Conservation (phyloP, 768 basidiomycete species). For the Suillus variegatus region DNA sequence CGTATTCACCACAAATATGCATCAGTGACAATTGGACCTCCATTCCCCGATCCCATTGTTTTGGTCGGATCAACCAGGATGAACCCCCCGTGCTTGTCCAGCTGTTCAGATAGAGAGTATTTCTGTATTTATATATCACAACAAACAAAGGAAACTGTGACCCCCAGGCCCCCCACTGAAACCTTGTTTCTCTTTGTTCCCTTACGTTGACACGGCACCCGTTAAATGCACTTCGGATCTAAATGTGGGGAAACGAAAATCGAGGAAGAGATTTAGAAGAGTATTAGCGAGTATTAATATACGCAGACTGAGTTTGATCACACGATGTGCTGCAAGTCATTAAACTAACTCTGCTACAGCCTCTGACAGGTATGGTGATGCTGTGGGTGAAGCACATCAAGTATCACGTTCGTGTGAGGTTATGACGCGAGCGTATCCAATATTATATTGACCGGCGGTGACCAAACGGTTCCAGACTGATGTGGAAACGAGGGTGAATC, state of each 20-base stretch:
- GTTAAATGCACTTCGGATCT: neutral
- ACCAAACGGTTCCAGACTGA: neutral
- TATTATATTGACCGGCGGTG: neutral
- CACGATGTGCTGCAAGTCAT: neutral
- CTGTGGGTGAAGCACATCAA: too few species aligned
- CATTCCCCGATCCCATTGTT: slow-evolving; percentile 10
- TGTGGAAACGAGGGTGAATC: neutral
- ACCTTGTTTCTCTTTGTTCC: neutral
- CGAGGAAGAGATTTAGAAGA: neutral
- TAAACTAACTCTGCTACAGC: neutral
- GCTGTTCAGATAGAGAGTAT: neutral
- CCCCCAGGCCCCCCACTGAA: neutral
- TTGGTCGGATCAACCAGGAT: neutral
- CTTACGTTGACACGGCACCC: slow-evolving; percentile 3
- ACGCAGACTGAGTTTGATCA: neutral
- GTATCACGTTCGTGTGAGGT: neutral
- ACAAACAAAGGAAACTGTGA: neutral
- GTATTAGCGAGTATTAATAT: neutral
- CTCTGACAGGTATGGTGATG: neutral
- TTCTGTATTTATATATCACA: neutral
- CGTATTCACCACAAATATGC: neutral
- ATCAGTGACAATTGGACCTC: neutral
- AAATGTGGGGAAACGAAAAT: slow-evolving; percentile 6
- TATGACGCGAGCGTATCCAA: neutral
- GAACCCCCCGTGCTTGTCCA: neutral